Evolutionary conservation across 2,329 filamentous ascomycete species (phyloP).

Genomic region (Verticillium nonalfalfae): DNA sequence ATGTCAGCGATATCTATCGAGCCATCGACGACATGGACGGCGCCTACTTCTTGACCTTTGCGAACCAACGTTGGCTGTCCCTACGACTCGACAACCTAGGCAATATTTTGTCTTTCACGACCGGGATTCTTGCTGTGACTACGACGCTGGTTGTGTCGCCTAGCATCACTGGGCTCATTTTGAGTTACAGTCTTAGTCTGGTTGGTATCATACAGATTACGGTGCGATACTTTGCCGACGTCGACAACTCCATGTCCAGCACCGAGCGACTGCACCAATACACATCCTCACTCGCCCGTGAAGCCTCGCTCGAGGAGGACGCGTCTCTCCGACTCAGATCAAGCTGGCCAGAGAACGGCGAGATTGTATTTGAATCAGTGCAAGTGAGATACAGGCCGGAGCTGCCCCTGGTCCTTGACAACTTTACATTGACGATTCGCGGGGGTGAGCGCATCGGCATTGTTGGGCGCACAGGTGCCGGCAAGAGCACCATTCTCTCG

Average conservation of each 20-base stretch:
- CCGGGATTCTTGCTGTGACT: conserved; percentile 86
- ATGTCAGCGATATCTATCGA: conserved; percentile 60
- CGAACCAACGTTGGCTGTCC: conserved; percentile 91
- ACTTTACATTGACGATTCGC: conserved; percentile 63
- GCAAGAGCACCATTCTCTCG: conserved; percentile 79
- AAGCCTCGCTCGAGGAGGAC: conserved; percentile 73
- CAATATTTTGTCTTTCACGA: conserved; percentile 79
- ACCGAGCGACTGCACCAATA: conserved; percentile 91
- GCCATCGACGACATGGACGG: conserved; percentile 88
- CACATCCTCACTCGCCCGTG: conserved; percentile 78
- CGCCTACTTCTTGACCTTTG: conserved; percentile 91
- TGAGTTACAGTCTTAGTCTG: conserved; percentile 89
- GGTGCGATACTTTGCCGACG: conserved; percentile 89
- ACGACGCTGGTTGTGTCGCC: conserved; percentile 81
- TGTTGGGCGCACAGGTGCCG: conserved; percentile 75
- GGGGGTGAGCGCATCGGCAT: conserved; percentile 77
- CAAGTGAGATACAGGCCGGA: conserved; percentile 72
- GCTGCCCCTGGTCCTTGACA: conserved; percentile 66
- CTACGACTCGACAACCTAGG: conserved; percentile 80
- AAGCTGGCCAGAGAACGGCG: conserved; percentile 80
- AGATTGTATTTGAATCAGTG: conserved; percentile 69
- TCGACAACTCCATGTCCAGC: conserved; percentile 97
- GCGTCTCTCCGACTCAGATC: conserved; percentile 50
- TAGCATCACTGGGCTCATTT: conserved; percentile 77
- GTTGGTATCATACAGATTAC: conserved; percentile 96